Evolutionary conservation across 495 filamentous ascomycete genomes (phyloP).

Genomic region (Podospora didyma): DNA sequence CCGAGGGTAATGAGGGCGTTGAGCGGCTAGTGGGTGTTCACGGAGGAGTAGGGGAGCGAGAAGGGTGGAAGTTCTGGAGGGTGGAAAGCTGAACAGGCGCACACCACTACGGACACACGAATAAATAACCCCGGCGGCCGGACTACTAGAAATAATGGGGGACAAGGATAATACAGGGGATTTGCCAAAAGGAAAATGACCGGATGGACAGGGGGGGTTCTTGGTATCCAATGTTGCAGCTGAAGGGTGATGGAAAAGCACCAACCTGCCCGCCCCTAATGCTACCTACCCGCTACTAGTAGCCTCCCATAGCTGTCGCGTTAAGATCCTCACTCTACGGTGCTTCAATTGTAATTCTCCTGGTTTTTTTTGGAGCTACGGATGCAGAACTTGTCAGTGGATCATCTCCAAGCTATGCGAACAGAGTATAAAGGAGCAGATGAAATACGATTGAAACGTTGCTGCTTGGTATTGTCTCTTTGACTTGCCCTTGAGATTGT

Average conservation of each 20-base stretch:
- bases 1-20: constrained; percentile 74
- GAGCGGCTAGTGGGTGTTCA: constrained; percentile 69
- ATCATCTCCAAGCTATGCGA: too few relatives aligned
- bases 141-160: neutral
- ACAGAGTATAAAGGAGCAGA: too few relatives aligned
- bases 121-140: neutral
- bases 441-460: neutral
- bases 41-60: constrained; percentile 57
- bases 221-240: neutral
- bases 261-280: too few relatives aligned
- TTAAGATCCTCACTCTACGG: constrained; percentile 5
- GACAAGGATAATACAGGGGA: neutral
- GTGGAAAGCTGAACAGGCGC: constrained; percentile 36
- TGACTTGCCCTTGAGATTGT: constrained; percentile 7
- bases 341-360: constrained; percentile 3
- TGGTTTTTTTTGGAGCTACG: neutral
- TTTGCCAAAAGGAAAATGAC: neutral
- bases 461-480: constrained; percentile 16
- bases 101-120: neutral
- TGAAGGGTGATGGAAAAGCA: too few relatives aligned
- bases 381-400: too few relatives aligned
- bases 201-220: neutral
- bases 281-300: too few relatives aligned
- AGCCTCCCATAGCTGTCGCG: neutral
- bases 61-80: constrained; percentile 95